Evolutionary conservation across 345 rosid genomes (phyloP).

Genomic region (Syzygium aromaticum): DNA sequence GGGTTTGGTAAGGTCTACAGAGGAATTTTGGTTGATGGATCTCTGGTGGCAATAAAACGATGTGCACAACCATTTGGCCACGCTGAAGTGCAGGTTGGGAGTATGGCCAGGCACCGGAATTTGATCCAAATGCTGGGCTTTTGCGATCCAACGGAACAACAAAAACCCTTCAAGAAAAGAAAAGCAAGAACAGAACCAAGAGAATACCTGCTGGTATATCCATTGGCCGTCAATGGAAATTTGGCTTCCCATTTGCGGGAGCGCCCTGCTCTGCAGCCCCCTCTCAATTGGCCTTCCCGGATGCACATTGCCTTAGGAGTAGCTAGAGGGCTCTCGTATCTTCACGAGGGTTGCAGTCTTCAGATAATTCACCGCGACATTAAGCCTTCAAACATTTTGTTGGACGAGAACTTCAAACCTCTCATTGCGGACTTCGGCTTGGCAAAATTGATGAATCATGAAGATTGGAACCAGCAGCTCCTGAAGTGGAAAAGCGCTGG

Average conservation of each 20-base stretch:
- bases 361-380: not conserved
- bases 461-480: not conserved
- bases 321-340: not conserved
- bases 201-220: not conserved
- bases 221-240: not conserved
- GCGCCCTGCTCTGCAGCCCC: not conserved
- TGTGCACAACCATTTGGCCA: rapidly evolving
- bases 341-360: not conserved
- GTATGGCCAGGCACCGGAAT: not conserved
- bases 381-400: not conserved
- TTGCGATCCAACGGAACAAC: not conserved
- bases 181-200: not conserved
- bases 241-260: not conserved
- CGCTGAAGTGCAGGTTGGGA: not conserved
- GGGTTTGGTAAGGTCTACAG: not conserved
- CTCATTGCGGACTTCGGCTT: not conserved
- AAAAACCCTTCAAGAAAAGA: not conserved
- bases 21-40: not conserved
- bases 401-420: not conserved
- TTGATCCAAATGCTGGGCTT: not conserved
- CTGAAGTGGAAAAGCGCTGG: not conserved
- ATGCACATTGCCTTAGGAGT: not conserved
- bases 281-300: not conserved
- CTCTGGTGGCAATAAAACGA: not conserved
- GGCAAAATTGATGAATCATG: not conserved